Percentiles rank a stretch among this genome's conserved stretches.
Evolutionary conservation across 2,329 filamentous ascomycete species (phyloP).

Genomic region (Rhinocladiella similis): DNA sequence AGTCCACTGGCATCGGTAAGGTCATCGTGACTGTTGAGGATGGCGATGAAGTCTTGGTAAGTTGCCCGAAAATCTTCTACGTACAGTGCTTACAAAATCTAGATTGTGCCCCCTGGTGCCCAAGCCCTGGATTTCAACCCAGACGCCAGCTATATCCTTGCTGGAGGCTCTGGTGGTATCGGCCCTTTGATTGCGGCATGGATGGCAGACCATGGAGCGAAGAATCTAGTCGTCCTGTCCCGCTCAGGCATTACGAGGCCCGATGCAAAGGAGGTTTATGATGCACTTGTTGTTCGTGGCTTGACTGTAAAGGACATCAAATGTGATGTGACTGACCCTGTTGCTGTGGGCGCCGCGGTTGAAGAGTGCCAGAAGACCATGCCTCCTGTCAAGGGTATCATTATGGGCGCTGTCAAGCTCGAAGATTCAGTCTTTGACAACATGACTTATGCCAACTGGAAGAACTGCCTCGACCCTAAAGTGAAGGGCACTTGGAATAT

Average conservation of each 20-base stretch:
- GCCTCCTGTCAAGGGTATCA: constrained; percentile 43
- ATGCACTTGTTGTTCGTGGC: constrained; percentile 18
- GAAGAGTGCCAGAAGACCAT: constrained; percentile 25
- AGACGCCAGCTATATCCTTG: constrained; percentile 54
- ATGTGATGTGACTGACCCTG: neutral
- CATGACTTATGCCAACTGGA: constrained; percentile 43
- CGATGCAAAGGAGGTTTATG: constrained; percentile 25
- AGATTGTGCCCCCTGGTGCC: neutral
- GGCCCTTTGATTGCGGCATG: constrained; percentile 47
- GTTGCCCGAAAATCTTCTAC: constrained; percentile 15
- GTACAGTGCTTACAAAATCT: neutral
- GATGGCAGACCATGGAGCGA: constrained; percentile 53
- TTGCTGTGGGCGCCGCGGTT: constrained; percentile 8
- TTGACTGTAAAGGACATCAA: neutral
- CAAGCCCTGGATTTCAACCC: constrained; percentile 3
- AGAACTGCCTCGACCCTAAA: constrained; percentile 41
- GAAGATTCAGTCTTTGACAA: constrained; percentile 35
- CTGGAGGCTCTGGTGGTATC: constrained; percentile 57
- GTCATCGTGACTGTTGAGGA: constrained; percentile 29
- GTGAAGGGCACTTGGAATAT: constrained; percentile 41
- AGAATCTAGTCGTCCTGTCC: constrained; percentile 46
- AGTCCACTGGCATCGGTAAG: constrained; percentile 25
- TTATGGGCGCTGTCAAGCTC: constrained; percentile 50
- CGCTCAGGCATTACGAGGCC: constrained; percentile 35
- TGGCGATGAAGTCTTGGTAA: constrained; percentile 28